Conservation (phyloP, 495 filamentous ascomycete species). For the Alectoria sarmentosa region DNA sequence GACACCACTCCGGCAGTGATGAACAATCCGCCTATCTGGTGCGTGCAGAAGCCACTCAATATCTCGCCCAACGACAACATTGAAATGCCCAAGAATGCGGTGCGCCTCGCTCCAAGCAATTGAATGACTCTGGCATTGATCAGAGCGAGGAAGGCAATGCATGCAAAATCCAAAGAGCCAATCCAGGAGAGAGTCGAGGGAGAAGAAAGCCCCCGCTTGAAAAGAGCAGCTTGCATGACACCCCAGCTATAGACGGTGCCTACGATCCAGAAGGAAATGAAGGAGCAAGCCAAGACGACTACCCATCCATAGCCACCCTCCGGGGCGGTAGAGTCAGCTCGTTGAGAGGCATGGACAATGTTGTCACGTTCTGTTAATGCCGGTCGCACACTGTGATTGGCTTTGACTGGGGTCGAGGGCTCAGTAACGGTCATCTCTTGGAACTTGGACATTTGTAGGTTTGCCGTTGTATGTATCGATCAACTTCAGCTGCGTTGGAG, state of each 20-base stretch:
- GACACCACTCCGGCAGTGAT: conserved; percentile 48
- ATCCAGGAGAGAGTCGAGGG: conserved; percentile 49
- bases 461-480: background rate
- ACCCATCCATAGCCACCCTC: conserved; percentile 57
- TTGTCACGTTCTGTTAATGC: background rate
- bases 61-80: conserved; percentile 44
- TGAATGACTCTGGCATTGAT: conserved; percentile 44
- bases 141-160: conserved; percentile 43
- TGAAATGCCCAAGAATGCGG: conserved; percentile 40
- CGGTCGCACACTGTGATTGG: background rate
- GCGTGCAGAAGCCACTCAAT: conserved; percentile 41
- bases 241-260: conserved; percentile 52
- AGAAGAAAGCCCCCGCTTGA: conserved; percentile 33
- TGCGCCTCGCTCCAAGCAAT: conserved; percentile 39
- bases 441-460: background rate
- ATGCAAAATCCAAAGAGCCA: conserved; percentile 43
- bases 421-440: background rate
- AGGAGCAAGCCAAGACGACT: conserved; percentile 44
- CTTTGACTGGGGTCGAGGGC: background rate
- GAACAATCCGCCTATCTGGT: conserved; percentile 47
- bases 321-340: conserved; percentile 25
- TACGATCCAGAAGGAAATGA: conserved; percentile 49
- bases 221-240: conserved; percentile 48
- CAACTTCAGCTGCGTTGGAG: background rate
- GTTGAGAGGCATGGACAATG: background rate